phyloP scores from a whole-genome alignment of 306 rosid species.

The Acmispon strigosus region DNA sequence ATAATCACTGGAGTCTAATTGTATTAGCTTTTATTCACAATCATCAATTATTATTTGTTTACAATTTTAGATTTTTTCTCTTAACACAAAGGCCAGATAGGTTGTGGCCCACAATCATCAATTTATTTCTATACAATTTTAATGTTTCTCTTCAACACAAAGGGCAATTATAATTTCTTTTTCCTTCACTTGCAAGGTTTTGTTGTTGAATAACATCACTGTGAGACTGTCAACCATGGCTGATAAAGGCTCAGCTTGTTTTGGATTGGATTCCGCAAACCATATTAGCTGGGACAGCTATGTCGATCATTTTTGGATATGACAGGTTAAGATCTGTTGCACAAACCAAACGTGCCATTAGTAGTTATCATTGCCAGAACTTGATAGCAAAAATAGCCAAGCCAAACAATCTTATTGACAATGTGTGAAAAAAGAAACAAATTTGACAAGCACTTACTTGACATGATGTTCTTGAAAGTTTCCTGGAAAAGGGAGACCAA shows the following conservation, averaged over 20 bases:
- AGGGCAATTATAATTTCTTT: neutral
- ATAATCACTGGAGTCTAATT: neutral
- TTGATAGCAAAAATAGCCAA: neutral
- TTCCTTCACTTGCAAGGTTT: neutral
- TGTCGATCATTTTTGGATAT: constrained; percentile 89
- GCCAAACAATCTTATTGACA: neutral
- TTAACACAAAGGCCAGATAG: neutral
- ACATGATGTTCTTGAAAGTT: constrained; percentile 72
- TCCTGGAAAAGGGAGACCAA: constrained; percentile 53
- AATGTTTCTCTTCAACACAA: constrained; percentile 6
- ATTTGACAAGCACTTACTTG: constrained; percentile 49
- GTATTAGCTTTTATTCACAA: no score
- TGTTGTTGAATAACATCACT: neutral
- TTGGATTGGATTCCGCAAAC: constrained; percentile 78
- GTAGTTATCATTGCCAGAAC: neutral
- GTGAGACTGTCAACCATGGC: neutral
- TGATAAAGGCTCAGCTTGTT: constrained; percentile 6
- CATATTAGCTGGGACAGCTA: constrained; percentile 87
- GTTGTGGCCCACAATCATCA: neutral
- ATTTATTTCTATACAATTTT: constrained; percentile 12
- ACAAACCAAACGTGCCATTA: constrained; percentile 1
- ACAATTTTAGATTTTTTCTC: neutral
- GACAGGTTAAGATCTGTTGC: constrained; percentile 77
- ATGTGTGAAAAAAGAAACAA: neutral
- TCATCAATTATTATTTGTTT: constrained; percentile 14